Percentiles rank a stretch among this genome's conserved stretches.
These are phyloP conservation scores for Elymus sibiricus DNA, from an alignment of 176 grass and related monocot genomes.

Conservation along the genomic window DNA sequence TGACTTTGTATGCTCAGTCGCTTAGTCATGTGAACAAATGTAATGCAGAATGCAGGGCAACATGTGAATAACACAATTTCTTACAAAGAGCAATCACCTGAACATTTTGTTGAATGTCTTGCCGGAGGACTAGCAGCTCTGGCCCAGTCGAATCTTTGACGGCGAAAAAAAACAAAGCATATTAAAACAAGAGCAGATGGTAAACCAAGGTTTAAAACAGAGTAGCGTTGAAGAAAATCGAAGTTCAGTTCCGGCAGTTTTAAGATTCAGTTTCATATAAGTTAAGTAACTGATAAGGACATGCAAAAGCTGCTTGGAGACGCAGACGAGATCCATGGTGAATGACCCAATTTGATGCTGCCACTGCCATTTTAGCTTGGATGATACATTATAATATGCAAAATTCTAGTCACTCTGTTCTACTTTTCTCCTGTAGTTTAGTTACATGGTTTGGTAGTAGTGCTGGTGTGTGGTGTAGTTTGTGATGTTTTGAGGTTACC, in stretches of 20 bases:
- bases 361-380: too few species aligned
- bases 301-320: slow-evolving; percentile 71
- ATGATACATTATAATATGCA: too few species aligned
- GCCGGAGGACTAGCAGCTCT: slow-evolving; percentile 64
- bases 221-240: neutral
- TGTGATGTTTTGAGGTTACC: too few species aligned
- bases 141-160: slow-evolving; percentile 78
- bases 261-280: neutral
- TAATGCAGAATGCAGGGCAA: neutral
- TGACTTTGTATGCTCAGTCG: neutral
- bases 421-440: too few species aligned
- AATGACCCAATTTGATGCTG: slow-evolving; percentile 31
- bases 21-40: neutral
- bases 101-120: slow-evolving; percentile 69
- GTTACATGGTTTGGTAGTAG: too few species aligned
- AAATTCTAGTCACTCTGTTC: too few species aligned
- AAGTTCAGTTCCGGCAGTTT: neutral
- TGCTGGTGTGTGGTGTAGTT: too few species aligned
- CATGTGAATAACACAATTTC: neutral
- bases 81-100: slow-evolving; percentile 44
- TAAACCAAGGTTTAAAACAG: neutral
- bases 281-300: slow-evolving; percentile 54
- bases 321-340: slow-evolving; percentile 49
- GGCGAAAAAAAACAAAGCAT: neutral
- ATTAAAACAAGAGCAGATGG: neutral